Evolutionary conservation across 371 early-diverging fungal genomes (phyloP), one percentile per base, ranked within the genome.

Genomic region (Syncephalastrum racemosum): DNA sequence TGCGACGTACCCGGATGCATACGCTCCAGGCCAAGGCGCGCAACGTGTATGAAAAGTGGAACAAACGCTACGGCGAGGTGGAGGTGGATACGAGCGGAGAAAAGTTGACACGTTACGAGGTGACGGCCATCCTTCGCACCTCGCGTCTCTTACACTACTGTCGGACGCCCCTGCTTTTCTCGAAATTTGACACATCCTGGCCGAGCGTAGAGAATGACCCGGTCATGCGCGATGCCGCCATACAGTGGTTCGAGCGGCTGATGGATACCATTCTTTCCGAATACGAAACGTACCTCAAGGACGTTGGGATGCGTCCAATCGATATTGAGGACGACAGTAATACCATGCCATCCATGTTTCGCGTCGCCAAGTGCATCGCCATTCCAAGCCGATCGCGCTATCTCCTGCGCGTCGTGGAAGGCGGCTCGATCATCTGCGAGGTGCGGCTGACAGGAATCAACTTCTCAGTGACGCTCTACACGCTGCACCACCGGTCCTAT

Each of bases 351-450:
- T 75, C 53, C 62, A 56, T 44, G 42, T 47, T 22, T 46, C 53
- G 36, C 1, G 43, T 67, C 4, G 69, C 68, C 5, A 62, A 64
- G 22, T 56, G 67, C 4, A 36, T 66, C 19, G 49, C 54, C 1
- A 64, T 70, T 15, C 76, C 79, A 1, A 77, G 80, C 36, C 81
- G 85, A 16, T 75, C 86, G 0, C 76, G 81, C 0, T 90, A 87
- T 62, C 64, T 90, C 42, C 71, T 84, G 40, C 84, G 84, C 25
- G 75, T 80, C 0, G 77, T 88, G 22, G 77, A 76, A 46, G 83
- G 82, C 2, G 90, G 89, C 6, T 84, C 86, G 0, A 79, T 92
- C 40, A 83, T 92, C 63, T 83, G 88, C 25, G 90, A 92, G 66
- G 73, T 90, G 4, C 73, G 89, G 5, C 64, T 91, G 3, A 87